phyloP scores from a whole-genome alignment of 306 rosid genomes.

The Dryas drummondii region DNA sequence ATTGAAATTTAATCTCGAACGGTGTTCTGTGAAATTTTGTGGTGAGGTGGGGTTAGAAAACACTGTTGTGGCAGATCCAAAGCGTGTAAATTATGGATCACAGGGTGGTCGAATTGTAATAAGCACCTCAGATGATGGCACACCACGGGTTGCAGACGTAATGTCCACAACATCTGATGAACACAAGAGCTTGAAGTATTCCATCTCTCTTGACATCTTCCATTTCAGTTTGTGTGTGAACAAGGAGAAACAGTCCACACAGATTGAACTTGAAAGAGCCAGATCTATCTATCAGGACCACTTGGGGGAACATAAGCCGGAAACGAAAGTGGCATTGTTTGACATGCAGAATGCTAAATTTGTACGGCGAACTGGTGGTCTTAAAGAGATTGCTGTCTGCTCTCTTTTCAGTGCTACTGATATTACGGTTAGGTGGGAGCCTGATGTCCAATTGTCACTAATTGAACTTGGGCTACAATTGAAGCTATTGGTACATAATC shows the following conservation, averaged over 20 bases:
- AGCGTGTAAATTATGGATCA: conserved; percentile 91
- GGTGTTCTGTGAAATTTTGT: conserved; percentile 70
- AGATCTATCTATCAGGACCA: conserved; percentile 81
- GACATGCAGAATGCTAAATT: conserved; percentile 97
- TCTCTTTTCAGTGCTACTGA: conserved; percentile 98
- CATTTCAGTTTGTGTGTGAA: conserved; percentile 76
- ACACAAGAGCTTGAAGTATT: conserved; percentile 62
- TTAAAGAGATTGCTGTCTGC: conserved; percentile 83
- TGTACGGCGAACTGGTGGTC: conserved; percentile 87
- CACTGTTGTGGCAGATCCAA: conserved; percentile 78
- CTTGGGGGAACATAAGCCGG: conserved; percentile 65
- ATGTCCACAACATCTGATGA: conserved; percentile 64
- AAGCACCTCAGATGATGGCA: conserved; percentile 71
- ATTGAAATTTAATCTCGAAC: conserved; percentile 77
- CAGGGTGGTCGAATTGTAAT: conserved; percentile 86
- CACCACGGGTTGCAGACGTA: conserved; percentile 76
- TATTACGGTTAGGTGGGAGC: conserved; percentile 89
- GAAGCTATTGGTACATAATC: conserved; percentile 71
- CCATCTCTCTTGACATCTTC: conserved; percentile 79
- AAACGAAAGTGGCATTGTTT: conserved; percentile 67
- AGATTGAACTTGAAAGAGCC: conserved; percentile 90
- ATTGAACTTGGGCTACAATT: conserved; percentile 74
- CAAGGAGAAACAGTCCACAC: conserved; percentile 88
- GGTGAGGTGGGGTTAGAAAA: conserved; percentile 80
- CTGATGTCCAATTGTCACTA: conserved; percentile 81